A percentile compares a stretch with the other conserved stretches of the same genome.
Evolutionary conservation across 805 yeast genomes (phyloP).

Genomic region (Dipodascopsis uninucleata): DNA sequence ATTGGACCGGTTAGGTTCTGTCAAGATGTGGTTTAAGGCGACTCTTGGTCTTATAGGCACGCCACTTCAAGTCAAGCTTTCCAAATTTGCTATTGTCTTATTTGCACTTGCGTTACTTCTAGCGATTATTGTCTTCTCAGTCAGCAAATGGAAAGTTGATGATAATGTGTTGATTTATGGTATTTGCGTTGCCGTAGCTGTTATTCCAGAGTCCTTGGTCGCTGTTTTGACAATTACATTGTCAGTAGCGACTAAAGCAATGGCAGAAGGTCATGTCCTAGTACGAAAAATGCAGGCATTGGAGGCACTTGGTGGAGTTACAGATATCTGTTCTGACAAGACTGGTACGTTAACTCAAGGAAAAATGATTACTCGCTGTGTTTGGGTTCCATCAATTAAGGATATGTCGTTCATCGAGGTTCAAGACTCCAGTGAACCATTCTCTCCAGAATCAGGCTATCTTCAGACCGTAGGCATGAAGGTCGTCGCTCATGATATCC

Average conservation of each 20-base stretch:
- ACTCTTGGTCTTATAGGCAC: constrained; percentile 51
- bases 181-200: constrained; percentile 76
- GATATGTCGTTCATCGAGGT: constrained; percentile 8
- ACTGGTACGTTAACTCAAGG: constrained; percentile 82
- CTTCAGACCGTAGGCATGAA: constrained; percentile 6
- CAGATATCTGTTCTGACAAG: constrained; percentile 77
- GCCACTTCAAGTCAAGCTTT: constrained; percentile 70
- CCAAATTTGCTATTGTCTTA: constrained; percentile 71
- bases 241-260: constrained; percentile 75
- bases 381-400: constrained; percentile 65
- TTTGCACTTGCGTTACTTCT: constrained; percentile 75
- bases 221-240: constrained; percentile 78
- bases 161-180: constrained; percentile 87
- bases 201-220: constrained; percentile 77
- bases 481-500: constrained; percentile 2
- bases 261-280: constrained; percentile 66
- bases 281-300: constrained; percentile 73
- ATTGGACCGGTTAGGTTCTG: not conserved
- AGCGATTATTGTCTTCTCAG: constrained; percentile 83
- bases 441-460: constrained; percentile 23
- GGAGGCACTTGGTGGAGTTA: constrained; percentile 75
- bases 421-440: constrained; percentile 17
- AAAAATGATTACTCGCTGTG: constrained; percentile 67
- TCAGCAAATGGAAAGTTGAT: constrained; percentile 52
- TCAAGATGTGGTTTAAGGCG: constrained; percentile 7